Base-by-base conservation (phyloP, 176 grass and related monocot genomes). In the Sorghum bicolor region DNA sequence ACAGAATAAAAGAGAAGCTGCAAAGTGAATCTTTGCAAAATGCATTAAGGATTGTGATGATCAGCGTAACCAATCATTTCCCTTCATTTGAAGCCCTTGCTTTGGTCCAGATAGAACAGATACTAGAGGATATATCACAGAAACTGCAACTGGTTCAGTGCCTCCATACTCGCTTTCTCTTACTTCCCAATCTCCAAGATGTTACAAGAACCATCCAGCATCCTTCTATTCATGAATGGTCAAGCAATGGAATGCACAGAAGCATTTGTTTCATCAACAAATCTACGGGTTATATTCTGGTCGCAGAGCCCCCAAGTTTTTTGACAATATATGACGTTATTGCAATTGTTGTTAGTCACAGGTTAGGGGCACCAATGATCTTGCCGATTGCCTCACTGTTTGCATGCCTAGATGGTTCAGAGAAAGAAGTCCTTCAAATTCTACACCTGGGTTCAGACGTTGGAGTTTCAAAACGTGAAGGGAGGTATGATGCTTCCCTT, bases 261-360 rank as follows among this genome's bases (percentile, higher is more conserved):
- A 93, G 82, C 65, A 86, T 95, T 88, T 88, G 78, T 85, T 95
- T 95, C 33, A 36, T 89, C 6, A 80, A 90, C 82, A 95, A 91
- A 88, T 82, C 92, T 45, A 92, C 65, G n/a, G 88, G 89, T 67
- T 52, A 80, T 77, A 90, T 94, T 81, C 82, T 98, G 83, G 83
- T 98, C 43, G 92, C 95, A 76, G 95, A 93, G 41, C 92, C 92
- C 50, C 95, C 95, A 77, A 90, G 62, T 72, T 98, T 95, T 89
- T 77, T 98, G 73, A 93, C 92, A 80, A 63, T 98, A 86, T 89
- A 98, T 80, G 92, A 98, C 82, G 84, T 88, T 69, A 79, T 98
- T 36, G 88, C 91, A n/a, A 86, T 88, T 86, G 82, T 87, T 78
- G 79, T 91, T 48, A 98, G 95, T 67, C 92, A 89, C 48, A 80